Conservation (phyloP, 148 eudicot species). For the Arctostaphylos glauca region DNA sequence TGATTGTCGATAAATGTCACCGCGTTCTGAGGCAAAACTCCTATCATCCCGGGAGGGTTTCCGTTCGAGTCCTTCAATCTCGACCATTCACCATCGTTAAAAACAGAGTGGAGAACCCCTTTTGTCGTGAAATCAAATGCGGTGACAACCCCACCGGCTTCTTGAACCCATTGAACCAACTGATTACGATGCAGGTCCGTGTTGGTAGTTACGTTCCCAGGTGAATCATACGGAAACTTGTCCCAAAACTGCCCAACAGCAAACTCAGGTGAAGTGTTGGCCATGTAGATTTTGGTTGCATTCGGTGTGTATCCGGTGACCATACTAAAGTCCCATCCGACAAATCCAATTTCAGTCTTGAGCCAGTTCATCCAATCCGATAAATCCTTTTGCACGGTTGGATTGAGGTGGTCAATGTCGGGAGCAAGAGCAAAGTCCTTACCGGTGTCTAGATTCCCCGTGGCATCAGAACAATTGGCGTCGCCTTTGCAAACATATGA, state of each 20-base stretch:
- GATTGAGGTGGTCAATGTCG: not conserved
- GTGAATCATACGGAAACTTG: too few relatives aligned
- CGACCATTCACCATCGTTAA: conserved; percentile 48
- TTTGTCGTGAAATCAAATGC: conserved; percentile 70
- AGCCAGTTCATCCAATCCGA: conserved; percentile 1
- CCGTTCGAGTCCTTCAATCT: conserved; percentile 58
- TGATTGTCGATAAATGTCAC: conserved; percentile 70
- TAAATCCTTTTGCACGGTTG: not conserved
- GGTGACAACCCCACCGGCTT: conserved; percentile 42
- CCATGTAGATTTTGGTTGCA: conserved; percentile 47
- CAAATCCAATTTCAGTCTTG: conserved; percentile 52
- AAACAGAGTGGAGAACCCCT: conserved; percentile 57
- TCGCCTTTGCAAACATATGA: not conserved
- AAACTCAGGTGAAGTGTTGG: conserved; percentile 48
- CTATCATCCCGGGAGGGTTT: conserved; percentile 64
- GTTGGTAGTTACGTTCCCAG: conserved; percentile 43
- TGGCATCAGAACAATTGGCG: conserved; percentile 2
- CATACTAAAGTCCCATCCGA: conserved; percentile 66
- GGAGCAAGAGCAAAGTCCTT: not conserved
- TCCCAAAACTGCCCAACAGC: conserved; percentile 72
- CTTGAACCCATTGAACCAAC: conserved; percentile 46
- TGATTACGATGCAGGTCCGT: conserved; percentile 46
- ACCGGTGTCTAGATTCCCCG: not conserved
- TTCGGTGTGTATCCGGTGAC: conserved; percentile 52
- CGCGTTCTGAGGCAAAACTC: conserved; percentile 45